A percentile compares a stretch with the other conserved stretches of the same genome.
Conservation (phyloP, 2,329 filamentous ascomycete genomes). For the Sphaerostilbella broomeana region DNA sequence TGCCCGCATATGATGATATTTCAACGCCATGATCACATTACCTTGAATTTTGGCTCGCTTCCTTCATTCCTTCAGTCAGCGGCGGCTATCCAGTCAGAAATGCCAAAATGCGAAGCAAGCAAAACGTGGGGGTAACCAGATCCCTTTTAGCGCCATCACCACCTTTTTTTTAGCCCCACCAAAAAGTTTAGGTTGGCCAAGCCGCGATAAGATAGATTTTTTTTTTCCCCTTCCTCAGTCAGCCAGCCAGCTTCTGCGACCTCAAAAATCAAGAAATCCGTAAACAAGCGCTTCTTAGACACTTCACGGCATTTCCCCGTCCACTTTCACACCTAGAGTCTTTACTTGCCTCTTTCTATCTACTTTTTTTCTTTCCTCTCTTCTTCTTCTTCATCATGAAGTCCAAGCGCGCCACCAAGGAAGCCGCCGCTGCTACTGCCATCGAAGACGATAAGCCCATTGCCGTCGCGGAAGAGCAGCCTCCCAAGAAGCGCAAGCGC, state of each 20-base stretch:
- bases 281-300: background rate
- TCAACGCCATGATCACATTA: too few relatives aligned
- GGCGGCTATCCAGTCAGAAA: too few relatives aligned
- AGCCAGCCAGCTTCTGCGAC: background rate
- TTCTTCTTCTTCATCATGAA: constrained; percentile 22
- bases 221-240: constrained; percentile 1
- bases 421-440: constrained; percentile 23
- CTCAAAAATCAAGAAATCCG: background rate
- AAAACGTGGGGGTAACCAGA: too few relatives aligned
- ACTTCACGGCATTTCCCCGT: background rate
- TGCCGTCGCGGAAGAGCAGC: constrained; percentile 19
- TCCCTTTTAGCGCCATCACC: constrained; percentile 2
- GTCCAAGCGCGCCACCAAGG: constrained; percentile 35
- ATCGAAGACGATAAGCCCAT: constrained; percentile 24
- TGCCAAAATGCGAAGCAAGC: too few relatives aligned
- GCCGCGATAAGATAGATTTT: constrained; percentile 10
- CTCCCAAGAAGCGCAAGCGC: constrained; percentile 33
- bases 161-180: background rate
- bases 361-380: background rate
- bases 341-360: background rate
- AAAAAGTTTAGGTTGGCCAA: background rate
- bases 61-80: too few relatives aligned
- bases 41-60: too few relatives aligned
- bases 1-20: too few relatives aligned
- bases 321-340: background rate